phyloP scores from a whole-genome alignment of 768 basidiomycete genomes.

The Mycena filopes region DNA sequence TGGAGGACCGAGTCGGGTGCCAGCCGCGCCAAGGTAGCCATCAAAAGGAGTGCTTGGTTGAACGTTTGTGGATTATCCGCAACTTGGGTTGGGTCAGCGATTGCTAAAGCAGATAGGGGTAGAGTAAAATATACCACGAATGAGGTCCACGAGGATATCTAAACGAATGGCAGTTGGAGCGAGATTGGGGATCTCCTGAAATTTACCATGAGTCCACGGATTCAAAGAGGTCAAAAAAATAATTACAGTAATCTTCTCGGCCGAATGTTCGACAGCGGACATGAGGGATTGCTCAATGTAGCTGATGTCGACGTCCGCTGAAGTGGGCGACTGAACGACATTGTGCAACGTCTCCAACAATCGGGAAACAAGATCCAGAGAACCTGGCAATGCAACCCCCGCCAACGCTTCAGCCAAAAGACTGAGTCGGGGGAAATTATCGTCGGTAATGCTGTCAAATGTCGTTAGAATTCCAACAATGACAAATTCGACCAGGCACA shows the following conservation, averaged over 20 bases:
- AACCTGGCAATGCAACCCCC: conserved; percentile 71
- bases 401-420: conserved; percentile 78
- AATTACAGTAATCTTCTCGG: conserved; percentile 66
- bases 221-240: conserved; percentile 27
- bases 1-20: conserved; percentile 92
- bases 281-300: conserved; percentile 89
- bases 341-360: conserved; percentile 79
- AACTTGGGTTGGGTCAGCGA: conserved; percentile 54
- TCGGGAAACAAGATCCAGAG: conserved; percentile 74
- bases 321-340: conserved; percentile 65
- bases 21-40: conserved; percentile 84
- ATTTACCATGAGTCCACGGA: conserved; percentile 1
- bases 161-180: conserved; percentile 73
- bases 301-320: conserved; percentile 70
- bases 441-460: conserved; percentile 45
- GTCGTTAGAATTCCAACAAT: not conserved
- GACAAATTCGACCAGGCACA: conserved; percentile 32
- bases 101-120: conserved; percentile 5
- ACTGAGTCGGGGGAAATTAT: conserved; percentile 58
- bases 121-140: conserved; percentile 67
- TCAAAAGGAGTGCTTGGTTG: conserved; percentile 89
- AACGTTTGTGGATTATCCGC: conserved; percentile 95
- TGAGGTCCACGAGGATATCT: conserved; percentile 88
- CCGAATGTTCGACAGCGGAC: conserved; percentile 78
- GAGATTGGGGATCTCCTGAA: conserved; percentile 64